These are phyloP conservation scores for Pisolithus marmoratus DNA, from an alignment of 768 basidiomycete species.

Conservation along the genomic window DNA sequence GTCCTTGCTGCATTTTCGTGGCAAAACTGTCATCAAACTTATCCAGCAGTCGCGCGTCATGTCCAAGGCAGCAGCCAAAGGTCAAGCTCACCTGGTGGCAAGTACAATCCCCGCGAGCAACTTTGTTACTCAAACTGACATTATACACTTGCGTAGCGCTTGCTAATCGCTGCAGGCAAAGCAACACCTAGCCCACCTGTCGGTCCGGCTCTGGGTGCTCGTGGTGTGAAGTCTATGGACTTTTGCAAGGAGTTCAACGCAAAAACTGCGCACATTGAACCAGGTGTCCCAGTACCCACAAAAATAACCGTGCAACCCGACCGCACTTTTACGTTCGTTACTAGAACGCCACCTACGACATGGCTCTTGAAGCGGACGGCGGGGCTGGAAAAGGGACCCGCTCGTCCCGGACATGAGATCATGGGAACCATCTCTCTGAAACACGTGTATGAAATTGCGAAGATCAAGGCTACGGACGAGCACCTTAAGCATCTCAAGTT, in stretches of 20 bases:
- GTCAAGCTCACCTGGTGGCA: constrained; percentile 73
- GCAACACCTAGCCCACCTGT: constrained; percentile 95
- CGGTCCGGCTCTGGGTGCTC: constrained; percentile 94
- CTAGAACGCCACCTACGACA: constrained; percentile 84
- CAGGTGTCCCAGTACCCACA: constrained; percentile 87
- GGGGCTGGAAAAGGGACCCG: constrained; percentile 86
- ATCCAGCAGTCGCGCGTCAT: constrained; percentile 30
- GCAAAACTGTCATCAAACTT: neutral
- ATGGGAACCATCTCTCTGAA: constrained; percentile 86
- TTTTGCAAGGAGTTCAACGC: constrained; percentile 99
- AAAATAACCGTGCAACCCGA: constrained; percentile 91
- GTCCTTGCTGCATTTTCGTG: neutral
- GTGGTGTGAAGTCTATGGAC: constrained; percentile 99
- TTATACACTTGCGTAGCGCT: constrained; percentile 43
- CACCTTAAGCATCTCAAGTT: constrained; percentile 82
- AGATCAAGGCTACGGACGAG: constrained; percentile 89
- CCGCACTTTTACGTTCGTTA: constrained; percentile 89
- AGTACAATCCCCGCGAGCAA: constrained; percentile 24
- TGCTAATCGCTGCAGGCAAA: constrained; percentile 89
- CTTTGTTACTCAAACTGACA: constrained; percentile 7
- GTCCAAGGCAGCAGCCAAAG: constrained; percentile 58
- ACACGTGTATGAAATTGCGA: constrained; percentile 98
- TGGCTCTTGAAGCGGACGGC: constrained; percentile 90
- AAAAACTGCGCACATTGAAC: constrained; percentile 81
- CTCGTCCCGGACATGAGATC: constrained; percentile 71